Evolutionary conservation across 352 stramenopile genomes (phyloP).

Genomic region (Phytophthora sansomeana): DNA sequence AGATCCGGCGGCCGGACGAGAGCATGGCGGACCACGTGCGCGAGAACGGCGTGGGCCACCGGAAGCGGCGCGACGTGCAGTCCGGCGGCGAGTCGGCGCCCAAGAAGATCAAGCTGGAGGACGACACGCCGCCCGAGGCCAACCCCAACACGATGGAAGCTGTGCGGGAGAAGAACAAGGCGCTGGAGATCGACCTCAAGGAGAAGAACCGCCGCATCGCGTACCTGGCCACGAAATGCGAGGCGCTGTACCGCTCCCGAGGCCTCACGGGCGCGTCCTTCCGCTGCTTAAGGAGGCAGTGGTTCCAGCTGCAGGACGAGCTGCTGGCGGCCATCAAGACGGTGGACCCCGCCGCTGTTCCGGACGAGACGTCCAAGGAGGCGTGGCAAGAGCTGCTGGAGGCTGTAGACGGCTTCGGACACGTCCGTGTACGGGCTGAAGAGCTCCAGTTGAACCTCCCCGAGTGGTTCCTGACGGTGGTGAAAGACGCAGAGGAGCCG

Average conservation of each 20-base stretch:
- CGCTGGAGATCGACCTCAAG: slow-evolving; percentile 74
- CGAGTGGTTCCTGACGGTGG: slow-evolving; percentile 79
- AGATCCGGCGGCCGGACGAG: background rate
- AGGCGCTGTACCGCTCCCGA: slow-evolving; percentile 67
- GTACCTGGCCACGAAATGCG: slow-evolving; percentile 73
- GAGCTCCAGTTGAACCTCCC: slow-evolving; percentile 64
- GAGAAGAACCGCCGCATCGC: slow-evolving; percentile 87
- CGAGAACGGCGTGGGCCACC: slow-evolving; percentile 44
- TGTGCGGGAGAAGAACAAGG: slow-evolving; percentile 78
- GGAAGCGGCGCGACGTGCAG: slow-evolving; percentile 50
- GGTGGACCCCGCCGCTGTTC: slow-evolving; percentile 24
- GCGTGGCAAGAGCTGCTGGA: slow-evolving; percentile 46
- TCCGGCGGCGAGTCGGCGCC: slow-evolving; percentile 24
- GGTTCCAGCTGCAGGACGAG: slow-evolving; percentile 76
- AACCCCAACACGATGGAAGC: slow-evolving; percentile 82
- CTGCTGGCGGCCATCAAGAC: slow-evolving; percentile 39
- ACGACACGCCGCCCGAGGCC: slow-evolving; percentile 65
- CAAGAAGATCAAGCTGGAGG: slow-evolving; percentile 80
- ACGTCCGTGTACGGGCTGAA: slow-evolving; percentile 44
- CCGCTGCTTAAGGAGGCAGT: slow-evolving; percentile 66
- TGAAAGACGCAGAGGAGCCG: slow-evolving; percentile 49
- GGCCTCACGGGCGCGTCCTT: slow-evolving; percentile 60
- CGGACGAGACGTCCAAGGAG: slow-evolving; percentile 27
- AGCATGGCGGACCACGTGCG: slow-evolving; percentile 40
- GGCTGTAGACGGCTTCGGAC: slow-evolving; percentile 53